Conservation (phyloP, 176 grass and related monocot species). For the Triticum timopheevii region DNA sequence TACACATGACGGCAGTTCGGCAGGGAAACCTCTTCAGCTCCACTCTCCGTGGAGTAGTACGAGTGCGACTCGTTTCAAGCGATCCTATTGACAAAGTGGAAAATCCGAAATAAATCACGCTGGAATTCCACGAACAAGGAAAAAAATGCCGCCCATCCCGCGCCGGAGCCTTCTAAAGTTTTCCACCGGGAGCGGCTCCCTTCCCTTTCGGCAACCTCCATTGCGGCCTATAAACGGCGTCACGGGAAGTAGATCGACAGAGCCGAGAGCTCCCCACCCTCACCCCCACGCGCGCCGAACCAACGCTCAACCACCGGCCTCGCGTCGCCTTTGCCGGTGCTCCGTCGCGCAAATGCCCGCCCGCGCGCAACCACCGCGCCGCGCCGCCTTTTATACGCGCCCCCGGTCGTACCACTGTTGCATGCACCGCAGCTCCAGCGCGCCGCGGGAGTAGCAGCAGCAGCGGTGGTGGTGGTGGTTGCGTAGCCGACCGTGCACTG, state of each 20-base stretch:
- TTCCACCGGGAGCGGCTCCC: background rate
- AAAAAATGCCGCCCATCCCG: background rate
- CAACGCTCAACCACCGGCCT: constrained; percentile 32
- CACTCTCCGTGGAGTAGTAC: too few species aligned
- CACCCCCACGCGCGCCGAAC: background rate
- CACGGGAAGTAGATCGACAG: constrained; percentile 42
- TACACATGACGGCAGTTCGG: too few species aligned
- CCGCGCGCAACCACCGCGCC: constrained; percentile 27
- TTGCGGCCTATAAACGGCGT: constrained; percentile 57
- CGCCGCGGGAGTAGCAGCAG: background rate
- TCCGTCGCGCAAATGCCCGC: background rate
- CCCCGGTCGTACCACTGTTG: background rate
- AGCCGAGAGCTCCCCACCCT: background rate
- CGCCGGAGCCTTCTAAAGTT: background rate
- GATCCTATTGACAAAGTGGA: background rate
- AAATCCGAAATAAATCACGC: background rate
- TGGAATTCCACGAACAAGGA: background rate
- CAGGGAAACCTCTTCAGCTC: too few species aligned
- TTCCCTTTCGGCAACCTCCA: constrained; percentile 47
- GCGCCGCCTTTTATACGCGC: constrained; percentile 44
- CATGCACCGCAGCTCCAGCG: background rate
- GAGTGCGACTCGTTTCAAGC: background rate
- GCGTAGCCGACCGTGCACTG: background rate
- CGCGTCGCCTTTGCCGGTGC: constrained; percentile 26
- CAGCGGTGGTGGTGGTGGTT: background rate